Base-by-base conservation (phyloP, 1,284 basidiomycete species). In the Boletus hoseneyae region DNA sequence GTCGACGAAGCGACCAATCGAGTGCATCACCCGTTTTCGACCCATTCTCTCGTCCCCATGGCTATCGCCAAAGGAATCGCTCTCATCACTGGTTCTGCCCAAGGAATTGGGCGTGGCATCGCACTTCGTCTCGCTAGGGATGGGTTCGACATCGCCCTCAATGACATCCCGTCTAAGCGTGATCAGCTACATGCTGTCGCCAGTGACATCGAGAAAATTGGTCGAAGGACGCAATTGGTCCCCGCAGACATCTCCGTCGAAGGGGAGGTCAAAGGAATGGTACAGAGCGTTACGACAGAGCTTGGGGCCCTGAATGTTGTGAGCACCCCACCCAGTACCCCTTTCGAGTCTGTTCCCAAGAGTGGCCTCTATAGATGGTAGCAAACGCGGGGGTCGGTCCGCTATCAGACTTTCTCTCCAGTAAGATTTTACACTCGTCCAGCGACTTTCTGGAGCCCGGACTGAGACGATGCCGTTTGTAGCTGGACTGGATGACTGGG, bases 401-500 rank as follows among this genome's bases (percentile, higher is more conserved):
- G 2, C 2, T 48, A 0, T 10, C 5, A 4, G 12, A 29, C 12
- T 16, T 61, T 6, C 3, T 48, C 16, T 47, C 48, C 23, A 45
- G 58, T 58, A n/a, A 44, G 25, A 13, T 5, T 27, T 8, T 30
- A 2, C 9, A 5, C 8, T 34, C 2, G 1, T 13, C 9, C 40
- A 13, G 10, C 10, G 10, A 2, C 27, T 10, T 11, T 34, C 30
- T 18, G 10, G 4, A 2, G 3, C 15, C 5, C 33, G 6, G 33
- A 34, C 39, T 55, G 21, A 57, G 16, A 21, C 4, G 1, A 25
- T 21, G 34, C 6, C 15, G 34, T 6, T n/a, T 42, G 7, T 34
- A 67, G 67, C 57, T 3, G 43, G 44, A 9, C 45, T 59, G 11
- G 59, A 62, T 6, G 47, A 56, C 1, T 58, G 62, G 45, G 67